These are phyloP conservation scores for Luzula sylvatica DNA, from an alignment of 176 grass and related monocot species.

Conservation along the genomic window DNA sequence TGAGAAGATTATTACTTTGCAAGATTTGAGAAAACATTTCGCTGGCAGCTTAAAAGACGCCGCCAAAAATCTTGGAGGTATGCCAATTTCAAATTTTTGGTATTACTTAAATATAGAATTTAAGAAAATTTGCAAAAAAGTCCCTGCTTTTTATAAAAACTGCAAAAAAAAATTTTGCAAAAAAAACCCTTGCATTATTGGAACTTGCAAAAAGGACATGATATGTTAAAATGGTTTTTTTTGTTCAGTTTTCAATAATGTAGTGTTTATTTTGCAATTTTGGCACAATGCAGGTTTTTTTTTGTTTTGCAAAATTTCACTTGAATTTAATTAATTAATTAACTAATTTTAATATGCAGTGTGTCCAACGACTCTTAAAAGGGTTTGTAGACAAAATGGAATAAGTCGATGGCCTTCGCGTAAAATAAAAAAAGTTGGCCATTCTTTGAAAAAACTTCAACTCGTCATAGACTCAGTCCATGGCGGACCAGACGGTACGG, in stretches of 20 bases:
- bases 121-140: no score
- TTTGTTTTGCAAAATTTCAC: no score
- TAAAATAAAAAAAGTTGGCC: constrained; percentile 96
- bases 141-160: no score
- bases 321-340: no score
- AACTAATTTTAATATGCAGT: constrained; percentile 47
- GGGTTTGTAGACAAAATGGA: constrained; percentile 91
- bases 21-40: constrained; percentile 85
- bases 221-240: no score
- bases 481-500: constrained; percentile 48
- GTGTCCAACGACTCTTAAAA: constrained; percentile 94
- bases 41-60: constrained; percentile 97
- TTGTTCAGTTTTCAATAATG: no score
- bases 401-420: constrained; percentile 94
- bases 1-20: constrained; percentile 64
- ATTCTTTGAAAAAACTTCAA: constrained; percentile 88
- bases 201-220: no score
- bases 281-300: no score
- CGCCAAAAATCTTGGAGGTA: constrained; percentile 95
- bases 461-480: constrained; percentile 87
- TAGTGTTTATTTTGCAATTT: no score
- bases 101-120: neutral
- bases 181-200: no score
- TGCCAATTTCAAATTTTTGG: neutral
- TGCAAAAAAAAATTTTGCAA: no score